Conservation (phyloP, 2,329 filamentous ascomycete genomes). For the Lecanosticta acicola region DNA sequence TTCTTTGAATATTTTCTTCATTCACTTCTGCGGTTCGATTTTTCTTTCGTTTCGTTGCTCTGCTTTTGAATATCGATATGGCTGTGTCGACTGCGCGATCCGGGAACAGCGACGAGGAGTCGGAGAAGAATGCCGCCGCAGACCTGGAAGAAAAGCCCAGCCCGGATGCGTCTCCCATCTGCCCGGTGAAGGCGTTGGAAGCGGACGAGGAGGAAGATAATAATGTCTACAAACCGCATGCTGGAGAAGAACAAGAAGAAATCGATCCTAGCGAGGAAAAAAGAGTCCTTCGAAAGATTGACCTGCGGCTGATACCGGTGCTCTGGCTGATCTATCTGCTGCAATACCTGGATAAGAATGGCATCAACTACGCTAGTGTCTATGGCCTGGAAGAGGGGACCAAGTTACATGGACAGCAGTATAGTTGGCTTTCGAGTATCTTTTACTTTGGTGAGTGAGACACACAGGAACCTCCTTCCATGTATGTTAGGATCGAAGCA, state of each 20-base stretch:
- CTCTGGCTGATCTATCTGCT: conserved; percentile 35
- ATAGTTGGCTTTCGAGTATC: conserved; percentile 45
- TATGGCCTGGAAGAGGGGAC: conserved; percentile 47
- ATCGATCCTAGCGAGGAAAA: conserved; percentile 25
- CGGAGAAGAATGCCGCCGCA: too few species aligned
- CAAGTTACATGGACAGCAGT: conserved; percentile 46
- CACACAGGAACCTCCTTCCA: background rate
- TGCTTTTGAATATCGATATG: too few species aligned
- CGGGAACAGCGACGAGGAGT: too few species aligned
- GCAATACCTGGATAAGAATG: conserved; percentile 39
- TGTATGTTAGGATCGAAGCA: background rate
- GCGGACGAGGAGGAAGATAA: conserved; percentile 30
- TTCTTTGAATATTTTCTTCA: too few species aligned
- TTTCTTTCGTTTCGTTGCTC: too few species aligned
- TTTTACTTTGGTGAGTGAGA: conserved; percentile 42
- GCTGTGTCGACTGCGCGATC: too few species aligned
- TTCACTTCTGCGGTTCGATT: too few species aligned
- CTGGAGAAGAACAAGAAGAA: conserved; percentile 19
- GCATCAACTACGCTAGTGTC: conserved; percentile 42
- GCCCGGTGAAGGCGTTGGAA: too few species aligned
- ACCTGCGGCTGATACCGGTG: conserved; percentile 32
- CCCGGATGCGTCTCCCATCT: too few species aligned
- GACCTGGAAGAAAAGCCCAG: too few species aligned
- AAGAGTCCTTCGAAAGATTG: conserved; percentile 33
- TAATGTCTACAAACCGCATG: conserved; percentile 23